These are phyloP conservation scores for Sodiomyces alkalinus DNA, from an alignment of 2,329 filamentous ascomycete species.

Conservation along the genomic window DNA sequence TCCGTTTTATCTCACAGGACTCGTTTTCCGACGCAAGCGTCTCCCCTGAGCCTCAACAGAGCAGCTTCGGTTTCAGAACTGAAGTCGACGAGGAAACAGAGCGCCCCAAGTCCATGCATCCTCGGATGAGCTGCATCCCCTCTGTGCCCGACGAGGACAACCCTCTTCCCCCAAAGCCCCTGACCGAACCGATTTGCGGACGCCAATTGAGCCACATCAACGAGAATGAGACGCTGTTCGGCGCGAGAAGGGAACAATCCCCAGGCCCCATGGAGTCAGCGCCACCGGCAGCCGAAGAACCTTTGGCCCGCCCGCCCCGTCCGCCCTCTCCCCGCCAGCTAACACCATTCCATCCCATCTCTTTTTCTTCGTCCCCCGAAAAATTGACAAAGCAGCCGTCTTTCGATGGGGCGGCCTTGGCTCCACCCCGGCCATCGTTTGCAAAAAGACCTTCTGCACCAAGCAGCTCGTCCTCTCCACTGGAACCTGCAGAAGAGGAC, in stretches of 20 bases:
- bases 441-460: conserved; percentile 31
- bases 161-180: conserved; percentile 27
- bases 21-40: conserved; percentile 28
- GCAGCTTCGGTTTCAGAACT: conserved; percentile 33
- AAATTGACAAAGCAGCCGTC: conserved; percentile 25
- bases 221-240: conserved; percentile 29
- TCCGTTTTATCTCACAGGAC: conserved; percentile 58
- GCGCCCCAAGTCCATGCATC: conserved; percentile 60
- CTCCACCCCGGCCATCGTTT: conserved; percentile 33
- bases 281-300: conserved; percentile 11
- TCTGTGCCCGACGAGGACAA: conserved; percentile 31
- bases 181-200: conserved; percentile 22
- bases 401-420: conserved; percentile 34
- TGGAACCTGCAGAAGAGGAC: conserved; percentile 58
- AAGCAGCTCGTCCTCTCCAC: conserved; percentile 47
- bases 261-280: conserved; percentile 34
- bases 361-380: conserved; percentile 23
- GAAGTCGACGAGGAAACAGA: conserved; percentile 41
- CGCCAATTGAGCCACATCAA: conserved; percentile 22
- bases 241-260: conserved; percentile 41
- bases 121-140: conserved; percentile 51
- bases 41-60: conserved; percentile 10
- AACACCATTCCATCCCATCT: too few species aligned
- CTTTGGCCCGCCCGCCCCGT: too few species aligned
- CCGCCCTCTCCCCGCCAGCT: conserved; percentile 15